phyloP scores from a whole-genome alignment of 352 stramenopile species.

The Thraustotheca clavata region DNA sequence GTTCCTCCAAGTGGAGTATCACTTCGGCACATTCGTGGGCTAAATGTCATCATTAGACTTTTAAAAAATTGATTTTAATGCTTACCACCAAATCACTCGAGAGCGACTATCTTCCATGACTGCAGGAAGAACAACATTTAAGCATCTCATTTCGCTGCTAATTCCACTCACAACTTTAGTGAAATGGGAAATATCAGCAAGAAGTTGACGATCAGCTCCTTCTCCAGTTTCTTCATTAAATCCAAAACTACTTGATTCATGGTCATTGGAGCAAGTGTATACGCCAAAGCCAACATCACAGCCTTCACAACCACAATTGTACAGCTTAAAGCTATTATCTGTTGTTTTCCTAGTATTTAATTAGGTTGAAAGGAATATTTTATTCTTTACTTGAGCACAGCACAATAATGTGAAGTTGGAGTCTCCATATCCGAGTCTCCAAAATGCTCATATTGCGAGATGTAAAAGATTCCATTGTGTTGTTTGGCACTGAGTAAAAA shows the following conservation, averaged over 20 bases:
- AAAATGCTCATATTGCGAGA: conserved; percentile 87
- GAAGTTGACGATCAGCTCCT: conserved; percentile 65
- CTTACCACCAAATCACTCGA: conserved; percentile 66
- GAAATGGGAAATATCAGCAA: conserved; percentile 78
- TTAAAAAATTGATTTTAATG: background rate
- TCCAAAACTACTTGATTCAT: conserved; percentile 30
- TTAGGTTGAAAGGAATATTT: background rate
- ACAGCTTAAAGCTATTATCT: conserved; percentile 82
- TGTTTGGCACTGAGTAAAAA: conserved; percentile 80
- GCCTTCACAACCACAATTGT: conserved; percentile 78
- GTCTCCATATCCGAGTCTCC: conserved; percentile 45
- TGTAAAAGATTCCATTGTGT: conserved; percentile 77
- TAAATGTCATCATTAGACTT: background rate
- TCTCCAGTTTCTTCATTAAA: conserved; percentile 24
- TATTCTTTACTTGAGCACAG: conserved; percentile 33
- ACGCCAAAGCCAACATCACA: conserved; percentile 79
- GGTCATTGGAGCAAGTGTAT: conserved; percentile 74
- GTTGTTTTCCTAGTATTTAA: conserved; percentile 34
- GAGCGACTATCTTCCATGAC: conserved; percentile 76
- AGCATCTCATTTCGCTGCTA: conserved; percentile 75
- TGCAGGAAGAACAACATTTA: conserved; percentile 64
- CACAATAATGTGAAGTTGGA: conserved; percentile 63
- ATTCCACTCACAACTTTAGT: conserved; percentile 69
- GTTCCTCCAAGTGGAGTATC: conserved; percentile 56
- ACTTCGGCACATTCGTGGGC: conserved; percentile 47